Evolutionary conservation across 345 rosid genomes (phyloP), one percentile per base, ranked within the genome.

Genomic region (Zanthoxylum bungeanum): DNA sequence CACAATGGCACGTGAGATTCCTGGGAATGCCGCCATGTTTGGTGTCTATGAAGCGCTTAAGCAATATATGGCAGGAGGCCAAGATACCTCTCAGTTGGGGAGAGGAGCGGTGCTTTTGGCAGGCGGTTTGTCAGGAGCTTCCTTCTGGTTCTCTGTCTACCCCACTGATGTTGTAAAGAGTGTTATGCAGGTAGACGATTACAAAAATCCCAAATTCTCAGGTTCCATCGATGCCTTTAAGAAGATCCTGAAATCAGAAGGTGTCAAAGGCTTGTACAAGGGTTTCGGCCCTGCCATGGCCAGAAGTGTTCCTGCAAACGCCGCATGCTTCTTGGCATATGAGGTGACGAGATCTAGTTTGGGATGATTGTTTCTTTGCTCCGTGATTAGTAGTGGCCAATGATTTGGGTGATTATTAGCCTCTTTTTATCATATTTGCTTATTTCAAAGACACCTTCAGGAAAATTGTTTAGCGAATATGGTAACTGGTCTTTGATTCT

Each of bases 261-360:
- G 99, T 37, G 80, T 83, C 65, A 96, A 93, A 80, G 99, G 99
- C 59, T 75, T 96, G 76, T 96, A 93, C 87, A 93, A 84, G 78
- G 99, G 99, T 31, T 96, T 96, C 30, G 90, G 96, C 60, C 94
- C 98, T 34, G 98, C 99, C 52, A 91, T 96, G 99, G 96, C 83
- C 12, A 83, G 97, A 70, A 96, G 99, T 71, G 81, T 96, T 50
- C 98, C 98, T 33, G 99, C 99, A 24, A 96, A 96, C 85, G 98
- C 97, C 40, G 99, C 97, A 19, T 93, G 97, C 75, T 96, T 96
- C 94, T 83, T 93, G 88, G 98, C 91, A 7, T 89, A 86, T 59
- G 99, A 96, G 77, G 78, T 96, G 77, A 86, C 91, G 24, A 91
- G 88, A 68, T 84, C 99, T 16, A 87, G 95, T 78, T 82, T 96